These are phyloP conservation scores for Cercospora berteroae DNA, from an alignment of 2,329 filamentous ascomycete genomes.

Conservation along the genomic window DNA sequence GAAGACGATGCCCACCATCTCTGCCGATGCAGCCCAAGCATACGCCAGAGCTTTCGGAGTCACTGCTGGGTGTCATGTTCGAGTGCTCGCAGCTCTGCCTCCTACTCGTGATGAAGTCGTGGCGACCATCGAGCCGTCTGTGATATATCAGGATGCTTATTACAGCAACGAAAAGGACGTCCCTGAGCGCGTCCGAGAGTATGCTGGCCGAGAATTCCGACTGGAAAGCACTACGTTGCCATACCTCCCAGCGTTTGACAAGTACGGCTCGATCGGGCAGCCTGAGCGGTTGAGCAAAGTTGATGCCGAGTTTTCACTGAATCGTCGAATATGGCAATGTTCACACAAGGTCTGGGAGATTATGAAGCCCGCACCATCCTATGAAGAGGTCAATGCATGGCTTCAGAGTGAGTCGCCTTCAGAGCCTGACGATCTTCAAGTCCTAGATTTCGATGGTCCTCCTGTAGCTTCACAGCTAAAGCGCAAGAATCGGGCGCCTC, in stretches of 20 bases:
- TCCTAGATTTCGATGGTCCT: slow-evolving; percentile 34
- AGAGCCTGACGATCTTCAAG: slow-evolving; percentile 20
- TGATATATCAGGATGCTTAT: slow-evolving; percentile 80
- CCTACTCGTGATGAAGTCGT: slow-evolving; percentile 50
- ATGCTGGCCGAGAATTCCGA: slow-evolving; percentile 82
- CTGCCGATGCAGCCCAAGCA: not conserved
- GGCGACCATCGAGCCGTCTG: slow-evolving; percentile 61
- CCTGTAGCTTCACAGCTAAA: slow-evolving; percentile 32
- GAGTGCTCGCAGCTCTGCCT: slow-evolving; percentile 42
- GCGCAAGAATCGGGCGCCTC: slow-evolving; percentile 36
- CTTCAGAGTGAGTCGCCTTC: slow-evolving; percentile 43
- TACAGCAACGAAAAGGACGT: slow-evolving; percentile 85
- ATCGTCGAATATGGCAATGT: slow-evolving; percentile 57
- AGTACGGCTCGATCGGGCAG: slow-evolving; percentile 50
- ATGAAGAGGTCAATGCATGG: slow-evolving; percentile 69
- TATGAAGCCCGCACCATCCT: slow-evolving; percentile 66
- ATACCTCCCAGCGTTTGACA: slow-evolving; percentile 70
- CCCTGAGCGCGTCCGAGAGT: slow-evolving; percentile 72
- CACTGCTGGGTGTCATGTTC: slow-evolving; percentile 23
- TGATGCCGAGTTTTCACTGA: slow-evolving; percentile 53
- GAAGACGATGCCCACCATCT: not conserved
- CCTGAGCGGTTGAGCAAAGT: slow-evolving; percentile 56
- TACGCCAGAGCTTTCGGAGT: slow-evolving; percentile 30
- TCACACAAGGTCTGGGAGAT: slow-evolving; percentile 75
- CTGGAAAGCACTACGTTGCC: slow-evolving; percentile 72